Base-by-base conservation (phyloP, 306 rosid species). In the Quercus aquifolioides region DNA sequence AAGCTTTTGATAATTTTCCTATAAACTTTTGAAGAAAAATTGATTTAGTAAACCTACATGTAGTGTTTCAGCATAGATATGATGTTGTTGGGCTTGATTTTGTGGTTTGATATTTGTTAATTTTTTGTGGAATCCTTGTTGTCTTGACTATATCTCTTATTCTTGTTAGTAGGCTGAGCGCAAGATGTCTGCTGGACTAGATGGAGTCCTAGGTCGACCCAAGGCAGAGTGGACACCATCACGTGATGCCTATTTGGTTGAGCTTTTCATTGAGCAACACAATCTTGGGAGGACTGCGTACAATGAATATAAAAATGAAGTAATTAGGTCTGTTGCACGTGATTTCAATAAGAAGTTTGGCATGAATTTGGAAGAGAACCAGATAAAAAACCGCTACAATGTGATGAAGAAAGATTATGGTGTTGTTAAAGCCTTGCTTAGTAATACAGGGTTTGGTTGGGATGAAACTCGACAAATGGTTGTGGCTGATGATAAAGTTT, bases 331-430 rank as follows among this genome's bases (percentile, higher is more conserved):
- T 67, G 88, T 82, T 38, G 79, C 88, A 25, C 65, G 78, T 67
- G 88, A 74, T 10, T 81, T 85, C 76, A 85, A 85, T 67, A 69
- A 46, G 64, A 85, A 70, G 55, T 85, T 85, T 65, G 69, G 76
- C 77, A 56, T 82, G 71, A 79, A 85, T 52, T 82, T 85, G 15
- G 88, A 85, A 72, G 88, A 82, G 88, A 85, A 82, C 76, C 88
- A 85, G 74, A 85, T 85, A n/a, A 82, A 82, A 79, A 85, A 85
- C 74, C 86, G 86, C 57, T 85, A 85, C 15, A 85, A 85, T 28
- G 88, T 82, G 1, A 85, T 82, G 86, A 82, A 85, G 81, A 82
- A 85, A 82, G 88, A 85, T 59, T 85, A 78, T 79, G 88, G 86
- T 12, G 64, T 82, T 26, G 84, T 82, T 65, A 82, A 82, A 69